A percentile compares a stretch with the other conserved stretches of the same genome.
Conservation (phyloP, 495 filamentous ascomycete species). For the Sabuloglossum arenarium region DNA sequence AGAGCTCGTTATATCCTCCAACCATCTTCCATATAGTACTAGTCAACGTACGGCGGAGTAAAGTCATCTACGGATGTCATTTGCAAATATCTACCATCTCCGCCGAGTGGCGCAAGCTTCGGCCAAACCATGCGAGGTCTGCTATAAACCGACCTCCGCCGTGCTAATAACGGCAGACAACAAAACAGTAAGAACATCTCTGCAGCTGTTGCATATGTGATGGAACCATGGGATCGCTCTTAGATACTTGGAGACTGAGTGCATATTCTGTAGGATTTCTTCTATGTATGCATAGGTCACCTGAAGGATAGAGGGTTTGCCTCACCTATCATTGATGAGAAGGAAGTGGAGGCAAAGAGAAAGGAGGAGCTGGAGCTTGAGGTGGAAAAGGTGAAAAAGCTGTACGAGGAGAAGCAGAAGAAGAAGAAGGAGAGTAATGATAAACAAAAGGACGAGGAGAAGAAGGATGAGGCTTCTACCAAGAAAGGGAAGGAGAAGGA, state of each 20-base stretch:
- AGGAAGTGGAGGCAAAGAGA: constrained; percentile 40
- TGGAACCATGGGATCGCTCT: background rate
- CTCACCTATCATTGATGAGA: constrained; percentile 57
- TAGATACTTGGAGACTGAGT: background rate
- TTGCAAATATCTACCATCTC: constrained; percentile 69
- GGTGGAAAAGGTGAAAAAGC: constrained; percentile 20
- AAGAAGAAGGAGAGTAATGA: constrained; percentile 29
- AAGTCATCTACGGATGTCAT: constrained; percentile 23
- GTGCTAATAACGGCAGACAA: constrained; percentile 82
- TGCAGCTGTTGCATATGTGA: background rate
- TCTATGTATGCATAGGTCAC: constrained; percentile 73
- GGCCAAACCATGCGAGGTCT: constrained; percentile 70
- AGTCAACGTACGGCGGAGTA: too few species aligned
- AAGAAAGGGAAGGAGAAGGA: constrained; percentile 21
- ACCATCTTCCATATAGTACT: background rate
- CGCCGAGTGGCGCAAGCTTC: constrained; percentile 72
- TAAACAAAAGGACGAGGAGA: constrained; percentile 9
- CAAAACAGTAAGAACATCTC: constrained; percentile 34
- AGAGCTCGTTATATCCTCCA: too few species aligned
- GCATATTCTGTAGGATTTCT: constrained; percentile 51
- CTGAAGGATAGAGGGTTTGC: constrained; percentile 70
- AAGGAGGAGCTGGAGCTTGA: constrained; percentile 21
- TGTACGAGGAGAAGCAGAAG: constrained; percentile 23
- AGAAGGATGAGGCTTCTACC: constrained; percentile 15
- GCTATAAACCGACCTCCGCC: constrained; percentile 69